These are phyloP conservation scores for Echinochloa phyllopogon DNA, from an alignment of 176 grass and related monocot species.

Conservation along the genomic window DNA sequence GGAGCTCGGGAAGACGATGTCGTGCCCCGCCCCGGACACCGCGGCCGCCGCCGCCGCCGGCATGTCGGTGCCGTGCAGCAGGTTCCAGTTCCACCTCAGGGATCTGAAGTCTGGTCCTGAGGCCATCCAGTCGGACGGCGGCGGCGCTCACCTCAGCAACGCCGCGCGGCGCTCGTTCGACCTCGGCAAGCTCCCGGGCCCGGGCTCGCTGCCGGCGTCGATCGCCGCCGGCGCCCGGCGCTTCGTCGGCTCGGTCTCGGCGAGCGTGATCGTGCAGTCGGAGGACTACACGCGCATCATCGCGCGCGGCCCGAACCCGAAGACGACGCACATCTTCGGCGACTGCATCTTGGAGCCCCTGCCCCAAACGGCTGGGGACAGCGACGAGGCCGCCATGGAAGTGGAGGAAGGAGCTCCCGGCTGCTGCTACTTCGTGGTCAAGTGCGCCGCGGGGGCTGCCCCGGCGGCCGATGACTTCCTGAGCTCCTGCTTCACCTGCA, in stretches of 20 bases:
- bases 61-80: slow-evolving; percentile 54
- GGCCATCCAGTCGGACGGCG: neutral
- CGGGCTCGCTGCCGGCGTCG: slow-evolving; percentile 69
- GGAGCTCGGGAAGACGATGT: slow-evolving; percentile 73
- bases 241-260: slow-evolving; percentile 65
- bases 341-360: slow-evolving; percentile 86
- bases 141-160: slow-evolving; percentile 4
- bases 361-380: slow-evolving; percentile 46
- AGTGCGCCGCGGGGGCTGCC: slow-evolving; percentile 29
- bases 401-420: slow-evolving; percentile 27
- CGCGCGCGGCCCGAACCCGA: slow-evolving; percentile 85
- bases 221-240: slow-evolving; percentile 8
- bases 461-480: slow-evolving; percentile 49
- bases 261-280: slow-evolving; percentile 93
- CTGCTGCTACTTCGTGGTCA: slow-evolving; percentile 49
- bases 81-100: slow-evolving; percentile 51
- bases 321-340: slow-evolving; percentile 94
- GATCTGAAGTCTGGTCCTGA: slow-evolving; percentile 70
- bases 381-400: slow-evolving; percentile 31
- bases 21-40: slow-evolving; percentile 55
- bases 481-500: slow-evolving; percentile 80
- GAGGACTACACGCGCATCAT: slow-evolving; percentile 99
- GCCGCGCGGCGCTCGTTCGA: slow-evolving; percentile 48
- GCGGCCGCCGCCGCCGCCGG: slow-evolving; percentile 1
- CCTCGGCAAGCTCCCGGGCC: slow-evolving; percentile 59